Evolutionary conservation across 2,329 filamentous ascomycete genomes (phyloP).

Genomic region (Botrytis sinoallii): DNA sequence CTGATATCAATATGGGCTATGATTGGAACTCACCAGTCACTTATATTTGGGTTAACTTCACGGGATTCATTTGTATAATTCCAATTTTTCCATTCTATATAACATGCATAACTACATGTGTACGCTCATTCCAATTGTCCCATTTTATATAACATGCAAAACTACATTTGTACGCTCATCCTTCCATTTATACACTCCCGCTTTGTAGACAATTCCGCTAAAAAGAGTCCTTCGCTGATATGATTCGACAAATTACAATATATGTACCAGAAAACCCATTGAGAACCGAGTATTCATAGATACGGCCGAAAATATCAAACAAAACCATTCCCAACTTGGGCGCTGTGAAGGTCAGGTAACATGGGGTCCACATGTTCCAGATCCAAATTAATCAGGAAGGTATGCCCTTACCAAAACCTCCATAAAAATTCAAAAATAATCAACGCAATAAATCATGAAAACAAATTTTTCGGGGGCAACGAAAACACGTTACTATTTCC

Average conservation of each 20-base stretch:
- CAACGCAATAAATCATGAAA: background rate
- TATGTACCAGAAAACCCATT: background rate
- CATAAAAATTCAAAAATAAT: background rate
- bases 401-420: background rate
- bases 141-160: background rate
- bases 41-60: background rate
- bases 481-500: background rate
- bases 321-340: background rate
- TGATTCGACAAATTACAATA: background rate
- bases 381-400: background rate
- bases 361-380: background rate
- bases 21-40: background rate
- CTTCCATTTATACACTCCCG: no score
- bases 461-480: background rate
- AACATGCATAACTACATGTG: background rate
- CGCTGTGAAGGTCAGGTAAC: background rate
- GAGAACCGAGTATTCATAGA: background rate
- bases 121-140: background rate
- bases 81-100: background rate
- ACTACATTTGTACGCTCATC: background rate
- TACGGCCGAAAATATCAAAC: background rate
- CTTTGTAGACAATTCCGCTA: background rate
- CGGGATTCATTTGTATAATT: background rate
- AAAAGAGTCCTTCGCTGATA: background rate
- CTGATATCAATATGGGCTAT: background rate